Percentiles rank a stretch among this genome's conserved stretches.
phyloP scores from a whole-genome alignment of 345 rosid species.

The Melaleuca alternifolia region DNA sequence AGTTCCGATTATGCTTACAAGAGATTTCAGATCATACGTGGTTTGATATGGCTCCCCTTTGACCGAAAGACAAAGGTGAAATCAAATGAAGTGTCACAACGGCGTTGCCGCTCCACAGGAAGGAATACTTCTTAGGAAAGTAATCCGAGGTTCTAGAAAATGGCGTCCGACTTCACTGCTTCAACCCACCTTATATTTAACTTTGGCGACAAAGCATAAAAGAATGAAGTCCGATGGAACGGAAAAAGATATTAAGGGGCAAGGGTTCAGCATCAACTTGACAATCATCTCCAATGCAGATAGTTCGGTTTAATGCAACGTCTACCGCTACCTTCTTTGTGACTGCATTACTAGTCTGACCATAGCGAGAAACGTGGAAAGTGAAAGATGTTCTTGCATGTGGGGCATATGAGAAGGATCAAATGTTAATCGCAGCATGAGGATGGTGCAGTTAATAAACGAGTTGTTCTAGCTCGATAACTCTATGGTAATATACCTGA shows the following conservation, averaged over 20 bases:
- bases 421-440: not conserved
- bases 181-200: not conserved
- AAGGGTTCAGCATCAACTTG: not conserved
- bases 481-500: constrained; percentile 36
- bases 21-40: not conserved
- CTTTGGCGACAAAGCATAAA: not conserved
- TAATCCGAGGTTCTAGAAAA: not conserved
- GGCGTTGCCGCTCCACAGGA: not conserved
- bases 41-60: not conserved
- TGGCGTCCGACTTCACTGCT: not conserved
- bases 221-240: not conserved
- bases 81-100: no score
- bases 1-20: not conserved
- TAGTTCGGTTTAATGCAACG: not conserved
- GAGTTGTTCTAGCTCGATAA: not conserved
- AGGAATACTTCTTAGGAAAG: not conserved
- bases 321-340: not conserved
- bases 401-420: not conserved
- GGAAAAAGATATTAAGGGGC: not conserved
- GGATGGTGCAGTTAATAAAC: not conserved
- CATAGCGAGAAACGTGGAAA: not conserved
- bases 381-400: not conserved
- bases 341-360: not conserved
- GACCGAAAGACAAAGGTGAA: not conserved
- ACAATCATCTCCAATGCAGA: not conserved